Percentiles rank a stretch among this genome's conserved stretches.
Evolutionary conservation across 495 filamentous ascomycete genomes (phyloP).

Genomic region (Cercophora sp.): DNA sequence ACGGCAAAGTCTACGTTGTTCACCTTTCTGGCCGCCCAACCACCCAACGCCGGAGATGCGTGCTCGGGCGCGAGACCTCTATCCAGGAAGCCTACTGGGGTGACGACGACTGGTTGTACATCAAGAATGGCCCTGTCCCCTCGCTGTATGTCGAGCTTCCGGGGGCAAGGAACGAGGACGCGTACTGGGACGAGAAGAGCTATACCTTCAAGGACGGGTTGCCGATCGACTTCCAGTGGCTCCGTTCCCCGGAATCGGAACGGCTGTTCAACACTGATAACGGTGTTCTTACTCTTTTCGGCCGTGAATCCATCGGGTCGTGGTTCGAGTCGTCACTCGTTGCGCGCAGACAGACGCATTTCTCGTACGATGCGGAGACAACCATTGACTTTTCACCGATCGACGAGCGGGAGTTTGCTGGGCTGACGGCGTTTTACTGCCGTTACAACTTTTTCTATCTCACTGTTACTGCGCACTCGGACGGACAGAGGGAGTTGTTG

Average conservation of each 20-base stretch:
- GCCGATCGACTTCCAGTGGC: conserved; percentile 53
- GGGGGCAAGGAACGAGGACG: conserved; percentile 40
- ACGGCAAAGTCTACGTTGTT: conserved; percentile 54
- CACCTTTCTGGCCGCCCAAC: conserved; percentile 51
- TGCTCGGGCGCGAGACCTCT: conserved; percentile 51
- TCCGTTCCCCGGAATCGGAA: conserved; percentile 51
- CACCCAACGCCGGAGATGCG: conserved; percentile 50
- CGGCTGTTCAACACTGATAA: conserved; percentile 44
- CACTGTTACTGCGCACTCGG: conserved; percentile 49
- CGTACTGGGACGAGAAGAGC: conserved; percentile 49
- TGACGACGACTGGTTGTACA: conserved; percentile 53
- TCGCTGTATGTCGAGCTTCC: conserved; percentile 50
- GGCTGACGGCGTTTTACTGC: conserved; percentile 55
- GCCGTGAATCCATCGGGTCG: conserved; percentile 47
- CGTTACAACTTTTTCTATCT: conserved; percentile 58
- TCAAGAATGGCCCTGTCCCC: conserved; percentile 53
- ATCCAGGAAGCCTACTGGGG: conserved; percentile 54
- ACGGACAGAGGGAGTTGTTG: conserved; percentile 50
- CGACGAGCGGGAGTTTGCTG: conserved; percentile 55
- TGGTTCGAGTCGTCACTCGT: conserved; percentile 57
- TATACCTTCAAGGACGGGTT: conserved; percentile 47
- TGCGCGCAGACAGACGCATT: conserved; percentile 51
- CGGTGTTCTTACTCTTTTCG: conserved; percentile 41
- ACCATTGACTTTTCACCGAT: conserved; percentile 46
- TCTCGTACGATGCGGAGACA: conserved; percentile 55